These are phyloP conservation scores for Cercospora canescens DNA, from an alignment of 2,329 filamentous ascomycete species.

Conservation along the genomic window DNA sequence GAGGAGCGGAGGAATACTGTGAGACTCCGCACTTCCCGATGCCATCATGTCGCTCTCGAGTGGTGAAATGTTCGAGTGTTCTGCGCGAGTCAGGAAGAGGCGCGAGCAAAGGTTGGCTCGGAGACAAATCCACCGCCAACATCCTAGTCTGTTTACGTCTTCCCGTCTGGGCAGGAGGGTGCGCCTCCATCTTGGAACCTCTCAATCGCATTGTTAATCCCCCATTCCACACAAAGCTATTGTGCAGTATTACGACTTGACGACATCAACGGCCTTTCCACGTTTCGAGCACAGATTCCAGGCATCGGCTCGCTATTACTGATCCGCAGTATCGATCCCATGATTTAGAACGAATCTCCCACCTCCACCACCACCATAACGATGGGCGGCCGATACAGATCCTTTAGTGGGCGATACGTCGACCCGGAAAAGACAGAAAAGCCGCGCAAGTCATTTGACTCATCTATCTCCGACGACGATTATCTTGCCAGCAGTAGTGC, in stretches of 20 bases:
- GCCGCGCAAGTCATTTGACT: constrained; percentile 26
- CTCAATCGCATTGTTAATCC: neutral
- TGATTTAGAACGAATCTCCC: neutral
- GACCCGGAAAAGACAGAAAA: constrained; percentile 43
- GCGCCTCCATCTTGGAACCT: neutral
- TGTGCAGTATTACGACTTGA: constrained; percentile 1
- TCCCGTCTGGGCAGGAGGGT: neutral
- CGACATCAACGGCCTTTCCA: neutral
- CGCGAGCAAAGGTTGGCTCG: neutral
- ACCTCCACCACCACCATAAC: neutral
- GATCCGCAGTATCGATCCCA: neutral
- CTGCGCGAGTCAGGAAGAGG: neutral
- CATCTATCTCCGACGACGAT: constrained; percentile 23
- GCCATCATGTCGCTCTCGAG: neutral
- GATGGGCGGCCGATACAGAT: constrained; percentile 33
- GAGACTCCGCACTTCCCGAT: neutral
- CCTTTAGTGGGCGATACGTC: constrained; percentile 33
- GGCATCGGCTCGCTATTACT: neutral
- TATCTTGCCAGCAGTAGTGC: constrained; percentile 34
- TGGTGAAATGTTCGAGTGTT: neutral
- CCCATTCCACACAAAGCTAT: neutral
- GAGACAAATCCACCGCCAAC: neutral
- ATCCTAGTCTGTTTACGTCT: neutral
- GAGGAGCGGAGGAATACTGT: neutral
- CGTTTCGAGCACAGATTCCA: neutral